A percentile compares a stretch with the other conserved stretches of the same genome.
Evolutionary conservation across 495 filamentous ascomycete genomes (phyloP).

Genomic region (Podospora appendiculata): DNA sequence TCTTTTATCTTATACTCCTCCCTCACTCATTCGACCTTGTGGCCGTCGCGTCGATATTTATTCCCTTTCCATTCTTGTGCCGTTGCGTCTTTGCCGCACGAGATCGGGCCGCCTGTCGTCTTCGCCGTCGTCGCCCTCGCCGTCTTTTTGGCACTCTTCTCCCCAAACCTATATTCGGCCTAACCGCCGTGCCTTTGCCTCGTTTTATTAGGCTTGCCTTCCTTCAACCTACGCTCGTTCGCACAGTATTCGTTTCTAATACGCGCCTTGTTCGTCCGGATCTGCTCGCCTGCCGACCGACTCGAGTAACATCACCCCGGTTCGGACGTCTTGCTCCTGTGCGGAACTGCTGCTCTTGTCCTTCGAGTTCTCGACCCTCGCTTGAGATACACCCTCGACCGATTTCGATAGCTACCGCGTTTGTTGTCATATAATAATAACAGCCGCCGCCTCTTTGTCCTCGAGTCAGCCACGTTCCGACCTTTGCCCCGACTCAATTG

Average conservation of each 20-base stretch:
- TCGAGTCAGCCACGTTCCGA: constrained; percentile 10
- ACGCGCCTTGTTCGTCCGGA: constrained; percentile 1
- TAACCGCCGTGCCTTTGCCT: not conserved
- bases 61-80: constrained; percentile 4
- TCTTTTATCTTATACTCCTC: constrained; percentile 12
- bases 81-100: not conserved
- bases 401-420: constrained; percentile 11
- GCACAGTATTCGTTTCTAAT: constrained; percentile 13
- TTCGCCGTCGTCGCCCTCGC: constrained; percentile 5
- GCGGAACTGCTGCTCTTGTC: not conserved
- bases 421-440: constrained; percentile 14
- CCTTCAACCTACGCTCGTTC: constrained; percentile 14
- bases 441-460: constrained; percentile 13
- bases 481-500: constrained; percentile 7
- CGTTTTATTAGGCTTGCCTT: constrained; percentile 6
- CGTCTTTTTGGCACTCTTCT: constrained; percentile 1
- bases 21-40: constrained; percentile 19
- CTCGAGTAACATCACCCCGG: not conserved
- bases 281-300: not conserved
- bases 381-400: constrained; percentile 5
- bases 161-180: constrained; percentile 1
- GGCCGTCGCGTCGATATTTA: constrained; percentile 5
- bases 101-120: not conserved
- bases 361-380: not conserved
- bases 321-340: not conserved